A percentile compares a stretch with the other conserved stretches of the same genome.
Conservation (phyloP, 805 yeast species). For the Starmera dryadoides region DNA sequence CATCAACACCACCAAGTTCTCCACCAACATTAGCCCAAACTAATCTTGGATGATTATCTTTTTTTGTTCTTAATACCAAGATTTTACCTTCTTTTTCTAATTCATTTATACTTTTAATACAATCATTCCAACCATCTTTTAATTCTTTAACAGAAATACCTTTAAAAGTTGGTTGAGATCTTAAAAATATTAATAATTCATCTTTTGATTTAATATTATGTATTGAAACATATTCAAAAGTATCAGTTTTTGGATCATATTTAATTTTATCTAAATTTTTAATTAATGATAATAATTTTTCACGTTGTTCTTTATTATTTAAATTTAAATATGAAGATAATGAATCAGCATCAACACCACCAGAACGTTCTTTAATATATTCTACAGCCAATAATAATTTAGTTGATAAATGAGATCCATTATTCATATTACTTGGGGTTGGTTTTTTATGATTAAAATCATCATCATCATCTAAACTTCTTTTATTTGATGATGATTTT, state of each 20-base stretch:
- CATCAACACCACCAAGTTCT: slow-evolving; percentile 62
- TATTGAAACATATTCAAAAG: slow-evolving; percentile 81
- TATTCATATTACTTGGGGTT: slow-evolving; percentile 11
- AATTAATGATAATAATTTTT: slow-evolving; percentile 63
- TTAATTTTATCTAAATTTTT: slow-evolving; percentile 72
- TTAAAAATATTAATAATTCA: slow-evolving; percentile 65
- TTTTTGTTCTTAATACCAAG: slow-evolving; percentile 81
- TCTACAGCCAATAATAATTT: slow-evolving; percentile 89
- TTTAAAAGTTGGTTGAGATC: slow-evolving; percentile 78
- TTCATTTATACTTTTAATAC: slow-evolving; percentile 68
- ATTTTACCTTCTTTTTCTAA: slow-evolving; percentile 73
- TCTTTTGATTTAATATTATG: slow-evolving; percentile 81
- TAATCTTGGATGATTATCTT: slow-evolving; percentile 87
- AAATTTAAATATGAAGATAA: slow-evolving; percentile 58
- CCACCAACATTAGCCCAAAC: slow-evolving; percentile 89
- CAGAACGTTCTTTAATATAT: slow-evolving; percentile 63
- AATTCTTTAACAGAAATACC: slow-evolving; percentile 71
- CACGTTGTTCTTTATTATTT: slow-evolving; percentile 41
- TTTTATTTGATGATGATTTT: slow-evolving; percentile 6
- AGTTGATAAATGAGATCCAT: slow-evolving; percentile 64
- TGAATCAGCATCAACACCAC: slow-evolving; percentile 60
- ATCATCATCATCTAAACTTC: slow-evolving; percentile 17
- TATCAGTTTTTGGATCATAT: slow-evolving; percentile 51
- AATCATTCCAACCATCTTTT: slow-evolving; percentile 92
- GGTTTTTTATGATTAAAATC: slow-evolving; percentile 23